Conservation (phyloP, 768 basidiomycete genomes). For the Auricularia sp. region DNA sequence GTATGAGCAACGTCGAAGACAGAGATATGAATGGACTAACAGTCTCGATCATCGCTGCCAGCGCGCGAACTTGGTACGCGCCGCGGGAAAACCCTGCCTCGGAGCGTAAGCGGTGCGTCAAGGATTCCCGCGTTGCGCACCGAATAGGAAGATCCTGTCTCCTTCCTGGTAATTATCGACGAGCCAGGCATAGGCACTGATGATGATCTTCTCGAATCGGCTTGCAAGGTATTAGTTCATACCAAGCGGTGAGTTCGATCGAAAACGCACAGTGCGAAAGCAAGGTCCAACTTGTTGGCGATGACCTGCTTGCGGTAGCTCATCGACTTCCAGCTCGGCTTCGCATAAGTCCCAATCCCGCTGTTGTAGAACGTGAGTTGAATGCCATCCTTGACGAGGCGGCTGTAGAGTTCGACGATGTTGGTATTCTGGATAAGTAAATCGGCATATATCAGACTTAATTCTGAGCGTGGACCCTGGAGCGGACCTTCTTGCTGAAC, state of each 20-base stretch:
- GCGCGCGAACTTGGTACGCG: no score
- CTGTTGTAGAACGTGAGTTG: constrained; percentile 34
- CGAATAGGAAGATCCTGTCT: constrained; percentile 34
- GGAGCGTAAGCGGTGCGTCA: no score
- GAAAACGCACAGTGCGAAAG: constrained; percentile 26
- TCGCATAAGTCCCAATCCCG: constrained; percentile 29
- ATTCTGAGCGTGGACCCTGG: no score
- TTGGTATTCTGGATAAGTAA: constrained; percentile 27
- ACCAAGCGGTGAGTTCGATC: background rate
- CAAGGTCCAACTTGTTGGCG: constrained; percentile 22
- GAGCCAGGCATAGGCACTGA: constrained; percentile 32
- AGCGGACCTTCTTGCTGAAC: background rate
- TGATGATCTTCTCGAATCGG: constrained; percentile 25
- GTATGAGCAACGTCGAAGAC: no score
- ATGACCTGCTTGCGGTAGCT: constrained; percentile 15
- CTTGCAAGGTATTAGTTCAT: constrained; percentile 11
- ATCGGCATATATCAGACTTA: background rate
- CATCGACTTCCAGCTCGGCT: constrained; percentile 12
- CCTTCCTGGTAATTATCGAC: constrained; percentile 28
- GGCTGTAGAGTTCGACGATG: constrained; percentile 29
- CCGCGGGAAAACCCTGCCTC: no score
- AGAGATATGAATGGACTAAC: no score
- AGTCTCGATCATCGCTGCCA: no score
- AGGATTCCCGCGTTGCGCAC: constrained; percentile 12
- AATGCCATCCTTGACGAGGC: constrained; percentile 19